Conservation (phyloP, 352 stramenopile genomes). For the Pythium periplocum region DNA sequence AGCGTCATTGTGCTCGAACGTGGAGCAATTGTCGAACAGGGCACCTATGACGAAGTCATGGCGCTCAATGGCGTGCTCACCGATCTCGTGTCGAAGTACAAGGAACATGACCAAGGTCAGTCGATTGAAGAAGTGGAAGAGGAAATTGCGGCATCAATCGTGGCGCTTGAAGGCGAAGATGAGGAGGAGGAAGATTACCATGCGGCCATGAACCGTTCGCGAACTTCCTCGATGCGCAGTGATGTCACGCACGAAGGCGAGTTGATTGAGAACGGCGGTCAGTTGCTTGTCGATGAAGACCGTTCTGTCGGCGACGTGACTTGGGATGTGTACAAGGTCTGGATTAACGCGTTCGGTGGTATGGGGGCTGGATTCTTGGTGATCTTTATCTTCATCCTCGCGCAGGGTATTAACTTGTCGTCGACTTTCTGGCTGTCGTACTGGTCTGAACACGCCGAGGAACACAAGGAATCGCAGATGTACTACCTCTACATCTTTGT, state of each 20-base stretch:
- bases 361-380: constrained; percentile 36
- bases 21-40: constrained; percentile 47
- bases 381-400: constrained; percentile 37
- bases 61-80: constrained; percentile 52
- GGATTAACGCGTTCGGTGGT: constrained; percentile 56
- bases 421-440: constrained; percentile 90
- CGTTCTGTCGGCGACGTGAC: constrained; percentile 51
- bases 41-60: constrained; percentile 57
- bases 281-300: constrained; percentile 69
- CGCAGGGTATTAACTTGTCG: constrained; percentile 47
- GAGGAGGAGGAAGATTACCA: constrained; percentile 37
- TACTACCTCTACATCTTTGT: constrained; percentile 87
- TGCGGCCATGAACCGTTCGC: constrained; percentile 29
- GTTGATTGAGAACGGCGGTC: constrained; percentile 19
- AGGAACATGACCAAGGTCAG: constrained; percentile 40
- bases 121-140: constrained; percentile 34
- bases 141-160: constrained; percentile 11
- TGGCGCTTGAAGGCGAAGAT: constrained; percentile 14
- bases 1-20: constrained; percentile 54
- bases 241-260: constrained; percentile 41
- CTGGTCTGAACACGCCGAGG: constrained; percentile 67
- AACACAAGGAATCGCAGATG: constrained; percentile 40
- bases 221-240: constrained; percentile 45
- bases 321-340: constrained; percentile 62
- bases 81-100: constrained; percentile 54